Evolutionary conservation across 306 rosid genomes (phyloP), one percentile per base, ranked within the genome.

Genomic region (Lagenaria siceraria): DNA sequence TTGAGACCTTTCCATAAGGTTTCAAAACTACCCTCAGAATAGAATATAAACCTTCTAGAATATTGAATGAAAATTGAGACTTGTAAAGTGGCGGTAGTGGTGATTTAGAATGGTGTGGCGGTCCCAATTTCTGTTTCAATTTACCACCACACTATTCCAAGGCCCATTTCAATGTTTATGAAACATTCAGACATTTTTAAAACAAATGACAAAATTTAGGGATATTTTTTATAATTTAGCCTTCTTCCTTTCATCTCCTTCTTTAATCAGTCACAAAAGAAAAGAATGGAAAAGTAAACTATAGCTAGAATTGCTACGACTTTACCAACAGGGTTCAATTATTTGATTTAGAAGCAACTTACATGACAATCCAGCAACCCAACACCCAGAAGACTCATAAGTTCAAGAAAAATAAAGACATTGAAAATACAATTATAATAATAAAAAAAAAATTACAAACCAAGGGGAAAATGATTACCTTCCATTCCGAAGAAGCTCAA

Each of bases 401-500:
- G 6, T 73, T 51, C 36, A 40, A 55, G 60, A 9, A 38, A 25
- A 27, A 15, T 35, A 25, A 31, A 73, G 55, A 1, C 55, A 51
- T 51, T 51, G 55, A 51, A 17, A 51, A 46, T 43, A 43, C 15
- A 43, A 43, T 43, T 43, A 43, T 3, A 43, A 0, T 15, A 4
- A 49, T 3, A 49, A 1, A 51, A 1, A 51, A 4, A 51, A 7
- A 40, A 7, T 0, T 2, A 51, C 55, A 51, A 51, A 53, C n/a
- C 17, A n/a, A 24, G 29, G 38, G 66, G 22, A 75, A 76, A 53
- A 22, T 10, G 79, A 82, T 63, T 65, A 89, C 96, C 97, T 87
- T 82, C 89, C 87, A 74, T 48, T 65, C 25, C 66, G 80, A 73
- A 86, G 72, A 74, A 93, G 97, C 71, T 86, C 88, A 65, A 88